These are phyloP conservation scores for Albophoma yamanashiensis DNA, from an alignment of 2,329 filamentous ascomycete species.

Conservation along the genomic window DNA sequence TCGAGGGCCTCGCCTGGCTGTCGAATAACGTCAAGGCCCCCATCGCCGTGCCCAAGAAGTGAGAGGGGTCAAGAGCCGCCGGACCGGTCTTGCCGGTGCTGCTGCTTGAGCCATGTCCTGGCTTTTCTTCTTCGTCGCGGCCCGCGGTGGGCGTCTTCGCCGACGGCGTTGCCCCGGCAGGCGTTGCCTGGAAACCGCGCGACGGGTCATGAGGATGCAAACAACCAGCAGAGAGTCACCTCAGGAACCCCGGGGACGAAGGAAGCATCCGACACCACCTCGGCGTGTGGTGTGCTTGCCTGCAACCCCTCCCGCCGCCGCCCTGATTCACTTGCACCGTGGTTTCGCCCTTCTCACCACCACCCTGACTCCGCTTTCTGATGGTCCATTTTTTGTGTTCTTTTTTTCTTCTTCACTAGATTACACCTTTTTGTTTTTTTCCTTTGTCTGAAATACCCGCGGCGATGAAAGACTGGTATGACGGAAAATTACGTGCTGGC, in stretches of 20 bases:
- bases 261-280: too few species aligned
- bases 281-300: too few species aligned
- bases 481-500: neutral
- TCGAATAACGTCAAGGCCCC: constrained; percentile 73
- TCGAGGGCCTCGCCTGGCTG: constrained; percentile 74
- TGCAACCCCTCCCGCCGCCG: too few species aligned
- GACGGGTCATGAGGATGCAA: neutral
- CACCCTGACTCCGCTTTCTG: neutral
- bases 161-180: neutral
- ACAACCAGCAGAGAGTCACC: too few species aligned
- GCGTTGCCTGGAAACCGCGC: neutral
- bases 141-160: neutral
- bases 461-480: neutral
- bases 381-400: neutral
- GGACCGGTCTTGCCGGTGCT: neutral
- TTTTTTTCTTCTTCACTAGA: neutral
- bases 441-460: constrained; percentile 7
- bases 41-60: constrained; percentile 45
- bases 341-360: neutral
- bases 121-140: neutral
- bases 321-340: too few species aligned
- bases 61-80: neutral
- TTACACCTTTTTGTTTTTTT: neutral
- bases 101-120: neutral
- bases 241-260: too few species aligned